Percentiles rank a stretch among this genome's conserved stretches.
Evolutionary conservation across 2,329 filamentous ascomycete species (phyloP).

Genomic region (Ceratocystis lukuohia): DNA sequence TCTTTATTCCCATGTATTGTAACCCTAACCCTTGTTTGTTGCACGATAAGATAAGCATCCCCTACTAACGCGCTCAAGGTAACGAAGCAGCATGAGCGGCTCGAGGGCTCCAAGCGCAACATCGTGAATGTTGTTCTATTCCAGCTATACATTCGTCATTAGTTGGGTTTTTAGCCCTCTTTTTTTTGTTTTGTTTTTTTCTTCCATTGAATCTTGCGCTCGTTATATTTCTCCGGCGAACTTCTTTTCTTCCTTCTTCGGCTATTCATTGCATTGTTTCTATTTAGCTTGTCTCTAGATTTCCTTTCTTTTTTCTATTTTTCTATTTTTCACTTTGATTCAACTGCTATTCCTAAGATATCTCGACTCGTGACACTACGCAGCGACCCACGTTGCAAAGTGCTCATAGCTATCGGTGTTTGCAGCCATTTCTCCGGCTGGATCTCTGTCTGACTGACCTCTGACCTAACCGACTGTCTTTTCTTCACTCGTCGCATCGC

Average conservation of each 20-base stretch:
- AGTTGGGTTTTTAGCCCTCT: background rate
- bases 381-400: background rate
- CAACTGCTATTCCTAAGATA: background rate
- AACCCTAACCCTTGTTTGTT: background rate
- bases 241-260: background rate
- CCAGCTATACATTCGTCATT: background rate
- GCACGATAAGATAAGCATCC: background rate
- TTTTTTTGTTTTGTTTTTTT: background rate
- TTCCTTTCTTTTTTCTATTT: background rate
- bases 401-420: background rate
- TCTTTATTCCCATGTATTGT: background rate
- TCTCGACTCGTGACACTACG: background rate
- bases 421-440: background rate
- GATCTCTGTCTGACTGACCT: background rate
- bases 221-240: background rate
- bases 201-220: background rate
- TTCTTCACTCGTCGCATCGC: background rate
- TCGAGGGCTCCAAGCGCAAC: background rate
- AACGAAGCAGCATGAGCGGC: background rate
- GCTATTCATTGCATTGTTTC: background rate
- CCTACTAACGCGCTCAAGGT: background rate
- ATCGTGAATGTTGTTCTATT: background rate
- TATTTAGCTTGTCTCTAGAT: background rate
- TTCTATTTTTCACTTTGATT: background rate
- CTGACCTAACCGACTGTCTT: too few relatives aligned